Base-by-base conservation (phyloP, 768 basidiomycete genomes). In the Cyathus striatus region DNA sequence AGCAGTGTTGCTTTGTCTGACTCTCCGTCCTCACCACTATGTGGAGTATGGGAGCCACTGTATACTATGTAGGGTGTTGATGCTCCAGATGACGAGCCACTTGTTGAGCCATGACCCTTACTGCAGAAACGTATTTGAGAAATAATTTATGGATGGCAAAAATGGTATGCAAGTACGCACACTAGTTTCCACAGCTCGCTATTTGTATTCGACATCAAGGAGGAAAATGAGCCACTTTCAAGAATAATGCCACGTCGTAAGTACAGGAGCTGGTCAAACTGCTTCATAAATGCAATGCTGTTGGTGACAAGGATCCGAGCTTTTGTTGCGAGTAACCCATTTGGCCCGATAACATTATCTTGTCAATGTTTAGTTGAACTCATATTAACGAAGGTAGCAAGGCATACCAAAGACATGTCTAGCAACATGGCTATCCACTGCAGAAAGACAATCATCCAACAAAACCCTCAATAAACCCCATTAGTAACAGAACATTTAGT, bases 361-460 rank as follows among this genome's bases (percentile, higher is more conserved):
- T 32, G 16, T 7, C 44, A 52, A 24, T 10, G 16, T 40, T 27
- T 21, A 27, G 24, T 42, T 1, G 14, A 36, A 21, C 12, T 18
- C 7, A 10, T 30, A 13, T 37, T 16, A 17, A 26, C 10, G 24
- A 24, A 26, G 38, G 17, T 13, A 10, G 3, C 2, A n/a, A 18
- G 18, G 53, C 66, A 7, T 51, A 86, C 87, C 84, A 49, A 91
- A 92, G 12, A 93, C 71, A 57, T 93, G 90, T 3, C 86, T 79
- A 12, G 87, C 88, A 26, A 91, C 90, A 60, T 91, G 89, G n/a
- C 85, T 79, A 52, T 90, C 88, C 4, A 90, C 82, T 13, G 86
- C 86, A 21, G 89, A 84, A 24, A 97, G 73, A 32, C 91, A 91
- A 48, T 98, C 94, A 51, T 97, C 95, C 4, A 97, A 71, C 1